Evolutionary conservation across 257 asterid genomes (phyloP).

Genomic region (Forsythia viridissima): DNA sequence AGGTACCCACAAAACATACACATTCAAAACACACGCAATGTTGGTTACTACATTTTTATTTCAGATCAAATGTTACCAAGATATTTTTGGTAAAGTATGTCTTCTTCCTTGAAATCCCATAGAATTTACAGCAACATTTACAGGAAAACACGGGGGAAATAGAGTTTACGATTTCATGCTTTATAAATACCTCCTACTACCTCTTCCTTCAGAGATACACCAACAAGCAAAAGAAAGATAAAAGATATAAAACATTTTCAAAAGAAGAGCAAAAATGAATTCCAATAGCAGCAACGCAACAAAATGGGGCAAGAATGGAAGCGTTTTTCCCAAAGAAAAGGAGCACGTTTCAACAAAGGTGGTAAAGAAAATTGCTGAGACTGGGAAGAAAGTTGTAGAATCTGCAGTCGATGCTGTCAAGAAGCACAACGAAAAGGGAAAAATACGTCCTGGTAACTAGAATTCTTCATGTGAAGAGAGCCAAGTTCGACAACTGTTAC

Average conservation of each 20-base stretch:
- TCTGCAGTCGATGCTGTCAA: conserved; percentile 19
- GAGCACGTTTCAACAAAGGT: conserved; percentile 26
- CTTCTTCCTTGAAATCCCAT: background rate
- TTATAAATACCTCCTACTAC: background rate
- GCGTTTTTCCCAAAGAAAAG: conserved; percentile 17
- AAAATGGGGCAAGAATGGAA: background rate
- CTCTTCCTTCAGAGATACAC: background rate
- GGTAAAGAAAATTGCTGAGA: conserved; percentile 18
- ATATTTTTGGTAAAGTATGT: background rate
- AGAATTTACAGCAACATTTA: background rate
- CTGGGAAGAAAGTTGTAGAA: conserved; percentile 1
- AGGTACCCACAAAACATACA: no score
- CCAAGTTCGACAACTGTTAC: background rate
- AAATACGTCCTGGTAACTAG: background rate
- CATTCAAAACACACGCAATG: no score
- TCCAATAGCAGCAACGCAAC: background rate
- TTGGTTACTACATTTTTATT: no score
- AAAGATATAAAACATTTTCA: background rate
- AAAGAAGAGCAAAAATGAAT: background rate
- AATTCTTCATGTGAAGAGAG: background rate
- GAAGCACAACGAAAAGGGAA: background rate
- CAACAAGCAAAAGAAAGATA: background rate
- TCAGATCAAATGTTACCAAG: no score
- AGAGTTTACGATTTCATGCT: background rate
- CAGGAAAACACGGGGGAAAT: background rate